Evolutionary conservation across 2,329 filamentous ascomycete species (phyloP).

Genomic region (Metarhizium rileyi): DNA sequence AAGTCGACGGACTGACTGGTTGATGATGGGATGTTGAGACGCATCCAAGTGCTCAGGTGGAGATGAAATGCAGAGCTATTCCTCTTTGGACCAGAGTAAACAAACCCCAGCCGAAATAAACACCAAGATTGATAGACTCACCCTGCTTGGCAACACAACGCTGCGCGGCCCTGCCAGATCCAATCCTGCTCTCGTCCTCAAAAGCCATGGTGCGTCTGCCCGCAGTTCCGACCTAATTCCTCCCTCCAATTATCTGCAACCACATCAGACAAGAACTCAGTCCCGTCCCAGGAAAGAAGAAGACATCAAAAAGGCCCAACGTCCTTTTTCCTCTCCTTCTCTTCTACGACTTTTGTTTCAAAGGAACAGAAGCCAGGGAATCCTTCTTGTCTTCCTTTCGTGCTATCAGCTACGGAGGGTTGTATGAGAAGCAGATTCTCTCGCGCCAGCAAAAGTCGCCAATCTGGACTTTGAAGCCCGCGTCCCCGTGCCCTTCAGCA

Average conservation of each 20-base stretch:
- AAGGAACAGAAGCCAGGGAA: constrained; percentile 54
- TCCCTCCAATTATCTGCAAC: constrained; percentile 30
- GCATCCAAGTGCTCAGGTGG: constrained; percentile 7
- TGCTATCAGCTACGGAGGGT: constrained; percentile 45
- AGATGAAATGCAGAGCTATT: constrained; percentile 12
- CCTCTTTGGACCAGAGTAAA: constrained; percentile 17
- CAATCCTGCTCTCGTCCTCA: constrained; percentile 27
- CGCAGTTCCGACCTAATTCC: constrained; percentile 17
- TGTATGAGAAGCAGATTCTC: constrained; percentile 54
- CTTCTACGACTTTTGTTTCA: constrained; percentile 42
- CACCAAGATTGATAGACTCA: constrained; percentile 14
- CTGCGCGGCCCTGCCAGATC: constrained; percentile 10
- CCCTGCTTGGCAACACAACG: constrained; percentile 14
- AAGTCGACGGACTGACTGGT: no score
- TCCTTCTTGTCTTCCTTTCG: constrained; percentile 63
- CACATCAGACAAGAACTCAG: constrained; percentile 18
- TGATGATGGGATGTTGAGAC: constrained; percentile 8
- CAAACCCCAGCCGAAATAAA: constrained; percentile 15
- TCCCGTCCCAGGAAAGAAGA: constrained; percentile 16
- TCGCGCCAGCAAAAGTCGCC: constrained; percentile 66
- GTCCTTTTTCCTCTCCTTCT: constrained; percentile 22
- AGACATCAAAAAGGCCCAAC: constrained; percentile 25
- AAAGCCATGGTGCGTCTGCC: constrained; percentile 27
- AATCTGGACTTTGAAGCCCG: constrained; percentile 99
- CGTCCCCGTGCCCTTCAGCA: constrained; percentile 98